These are phyloP conservation scores for Parachlorella kessleri DNA, from an alignment of 139 green algal species.

Conservation along the genomic window DNA sequence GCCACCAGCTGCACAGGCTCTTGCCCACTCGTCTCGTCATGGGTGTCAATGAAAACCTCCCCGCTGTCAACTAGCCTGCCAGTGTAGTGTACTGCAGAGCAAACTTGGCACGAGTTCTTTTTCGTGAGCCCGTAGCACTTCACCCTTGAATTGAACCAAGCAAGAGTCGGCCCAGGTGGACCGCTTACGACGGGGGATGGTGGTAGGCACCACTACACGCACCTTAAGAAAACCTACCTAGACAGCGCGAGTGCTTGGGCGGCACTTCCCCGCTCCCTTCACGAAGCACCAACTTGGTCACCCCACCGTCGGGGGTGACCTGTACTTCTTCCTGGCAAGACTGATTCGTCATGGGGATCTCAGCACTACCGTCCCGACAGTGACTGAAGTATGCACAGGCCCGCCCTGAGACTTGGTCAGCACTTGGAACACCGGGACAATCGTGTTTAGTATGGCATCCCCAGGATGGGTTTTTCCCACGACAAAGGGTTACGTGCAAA, in stretches of 20 bases:
- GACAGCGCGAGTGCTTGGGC: not conserved
- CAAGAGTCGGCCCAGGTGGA: not conserved
- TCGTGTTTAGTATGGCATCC: too few species aligned
- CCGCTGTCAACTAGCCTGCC: conserved; percentile 43
- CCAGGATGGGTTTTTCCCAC: too few species aligned
- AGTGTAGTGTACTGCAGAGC: conserved; percentile 65
- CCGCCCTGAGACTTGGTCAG: too few species aligned
- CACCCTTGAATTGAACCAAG: not conserved
- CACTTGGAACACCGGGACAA: too few species aligned
- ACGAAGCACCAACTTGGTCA: not conserved
- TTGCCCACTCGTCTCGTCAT: conserved; percentile 30
- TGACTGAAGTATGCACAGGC: too few species aligned
- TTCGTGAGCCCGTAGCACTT: not conserved
- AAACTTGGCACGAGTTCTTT: not conserved
- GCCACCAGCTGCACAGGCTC: conserved; percentile 59
- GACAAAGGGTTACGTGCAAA: too few species aligned
- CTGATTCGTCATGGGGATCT: too few species aligned
- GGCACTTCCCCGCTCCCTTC: not conserved
- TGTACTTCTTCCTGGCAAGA: not conserved
- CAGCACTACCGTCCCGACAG: too few species aligned
- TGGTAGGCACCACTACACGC: not conserved
- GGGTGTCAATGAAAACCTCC: conserved; percentile 66
- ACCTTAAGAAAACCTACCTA: not conserved
- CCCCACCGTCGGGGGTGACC: not conserved
- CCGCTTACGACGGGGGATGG: not conserved